A percentile compares a stretch with the other conserved stretches of the same genome.
Conservation (phyloP, 2,329 filamentous ascomycete genomes). For the Ramularia collo-cygni region DNA sequence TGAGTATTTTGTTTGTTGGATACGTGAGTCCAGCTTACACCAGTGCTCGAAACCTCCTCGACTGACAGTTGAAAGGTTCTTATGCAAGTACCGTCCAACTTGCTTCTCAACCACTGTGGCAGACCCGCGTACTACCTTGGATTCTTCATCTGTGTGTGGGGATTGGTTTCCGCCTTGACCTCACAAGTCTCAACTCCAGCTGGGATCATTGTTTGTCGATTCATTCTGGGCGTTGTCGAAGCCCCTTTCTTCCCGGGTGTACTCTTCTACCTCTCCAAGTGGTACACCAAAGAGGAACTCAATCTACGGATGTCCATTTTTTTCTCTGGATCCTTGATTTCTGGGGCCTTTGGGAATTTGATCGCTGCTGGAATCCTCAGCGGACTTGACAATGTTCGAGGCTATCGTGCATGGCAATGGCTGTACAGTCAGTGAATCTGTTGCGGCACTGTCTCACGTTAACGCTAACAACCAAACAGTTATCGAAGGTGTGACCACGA, state of each 20-base stretch:
- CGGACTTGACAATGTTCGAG: slow-evolving; percentile 54
- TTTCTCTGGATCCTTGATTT: slow-evolving; percentile 62
- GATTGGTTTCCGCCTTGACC: slow-evolving; percentile 55
- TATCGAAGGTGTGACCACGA: slow-evolving; percentile 29
- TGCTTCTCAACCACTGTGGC: slow-evolving; percentile 61
- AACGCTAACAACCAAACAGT: slow-evolving; percentile 47
- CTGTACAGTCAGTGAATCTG: not conserved
- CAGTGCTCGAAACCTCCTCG: not conserved
- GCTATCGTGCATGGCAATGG: slow-evolving; percentile 52
- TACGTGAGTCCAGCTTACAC: slow-evolving; percentile 37
- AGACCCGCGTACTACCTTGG: slow-evolving; percentile 56
- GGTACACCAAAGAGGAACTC: slow-evolving; percentile 65
- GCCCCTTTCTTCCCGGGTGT: slow-evolving; percentile 43
- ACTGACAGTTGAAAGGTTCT: slow-evolving; percentile 19
- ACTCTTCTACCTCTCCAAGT: slow-evolving; percentile 56
- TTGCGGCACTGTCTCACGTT: not conserved
- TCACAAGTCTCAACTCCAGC: slow-evolving; percentile 23
- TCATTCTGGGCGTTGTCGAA: slow-evolving; percentile 58
- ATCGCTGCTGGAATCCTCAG: slow-evolving; percentile 55
- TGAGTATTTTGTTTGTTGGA: slow-evolving; percentile 55
- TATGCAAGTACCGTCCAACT: slow-evolving; percentile 54
- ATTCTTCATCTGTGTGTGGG: slow-evolving; percentile 74
- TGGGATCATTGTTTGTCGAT: slow-evolving; percentile 30
- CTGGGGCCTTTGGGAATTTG: slow-evolving; percentile 62
- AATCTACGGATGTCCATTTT: slow-evolving; percentile 59